Percentiles rank a stretch among this genome's conserved stretches.
Evolutionary conservation across 73 alveolate species (phyloP).

Genomic region (Uronychia binucleata): DNA sequence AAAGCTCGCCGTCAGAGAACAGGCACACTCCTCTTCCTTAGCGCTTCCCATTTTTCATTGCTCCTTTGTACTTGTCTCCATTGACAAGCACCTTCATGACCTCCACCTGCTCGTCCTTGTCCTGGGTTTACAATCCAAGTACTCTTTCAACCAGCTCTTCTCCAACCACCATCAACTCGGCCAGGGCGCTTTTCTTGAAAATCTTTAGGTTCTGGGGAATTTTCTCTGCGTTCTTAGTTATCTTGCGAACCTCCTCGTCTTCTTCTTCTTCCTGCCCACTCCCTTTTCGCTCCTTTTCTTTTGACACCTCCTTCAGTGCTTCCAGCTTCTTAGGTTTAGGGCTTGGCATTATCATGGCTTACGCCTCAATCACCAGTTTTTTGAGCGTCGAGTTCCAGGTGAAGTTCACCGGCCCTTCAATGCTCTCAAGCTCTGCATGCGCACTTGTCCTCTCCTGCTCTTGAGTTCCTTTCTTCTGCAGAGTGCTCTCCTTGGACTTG

Average conservation of each 20-base stretch:
- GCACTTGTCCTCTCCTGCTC: neutral
- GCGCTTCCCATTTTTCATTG: neutral
- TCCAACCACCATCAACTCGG: neutral
- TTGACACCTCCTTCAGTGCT: neutral
- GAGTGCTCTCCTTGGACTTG: too few relatives aligned
- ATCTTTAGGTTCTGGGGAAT: neutral
- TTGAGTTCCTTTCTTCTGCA: neutral
- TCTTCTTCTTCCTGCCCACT: neutral
- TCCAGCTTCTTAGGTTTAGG: neutral
- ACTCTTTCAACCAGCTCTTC: neutral
- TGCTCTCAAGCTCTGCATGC: neutral
- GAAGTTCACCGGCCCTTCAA: neutral
- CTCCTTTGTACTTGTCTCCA: neutral
- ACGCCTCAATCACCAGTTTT: neutral
- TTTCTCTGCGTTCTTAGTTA: neutral
- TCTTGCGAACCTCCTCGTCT: neutral
- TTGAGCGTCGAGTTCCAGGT: neutral
- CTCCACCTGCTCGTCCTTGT: neutral
- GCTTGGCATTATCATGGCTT: too few relatives aligned
- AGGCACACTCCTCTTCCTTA: neutral
- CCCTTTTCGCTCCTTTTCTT: neutral
- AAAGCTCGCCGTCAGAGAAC: conserved; percentile 25
- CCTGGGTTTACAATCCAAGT: neutral
- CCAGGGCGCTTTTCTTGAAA: neutral
- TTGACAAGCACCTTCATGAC: neutral